phyloP scores from a whole-genome alignment of 306 rosid genomes.

The Purshia tridentata region DNA sequence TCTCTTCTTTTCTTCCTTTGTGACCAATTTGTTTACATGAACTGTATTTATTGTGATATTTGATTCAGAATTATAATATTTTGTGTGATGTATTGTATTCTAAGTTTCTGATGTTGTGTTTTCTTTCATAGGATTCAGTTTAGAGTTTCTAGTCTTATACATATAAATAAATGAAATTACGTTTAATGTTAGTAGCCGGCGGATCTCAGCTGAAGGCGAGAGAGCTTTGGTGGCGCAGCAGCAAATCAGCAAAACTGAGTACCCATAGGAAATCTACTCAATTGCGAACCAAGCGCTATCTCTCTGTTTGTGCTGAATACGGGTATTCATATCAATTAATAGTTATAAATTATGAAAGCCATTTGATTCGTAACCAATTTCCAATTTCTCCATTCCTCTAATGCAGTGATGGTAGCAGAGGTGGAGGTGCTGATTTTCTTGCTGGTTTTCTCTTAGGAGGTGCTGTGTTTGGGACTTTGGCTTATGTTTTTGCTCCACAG shows the following conservation, averaged over 20 bases:
- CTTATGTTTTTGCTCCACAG: constrained; percentile 94
- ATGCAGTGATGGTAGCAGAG: constrained; percentile 54
- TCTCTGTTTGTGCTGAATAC: constrained; percentile 62
- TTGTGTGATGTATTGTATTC: not conserved
- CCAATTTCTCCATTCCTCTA: constrained; percentile 10
- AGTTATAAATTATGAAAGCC: not conserved
- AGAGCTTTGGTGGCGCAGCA: constrained; percentile 42
- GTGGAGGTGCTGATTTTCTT: constrained; percentile 78
- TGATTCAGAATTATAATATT: not conserved
- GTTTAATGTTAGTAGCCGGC: constrained; percentile 28
- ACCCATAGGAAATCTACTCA: constrained; percentile 46
- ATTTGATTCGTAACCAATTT: not conserved
- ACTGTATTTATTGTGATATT: not conserved
- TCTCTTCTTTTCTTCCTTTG: no score
- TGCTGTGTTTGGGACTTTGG: constrained; percentile 79
- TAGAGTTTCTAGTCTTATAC: not conserved
- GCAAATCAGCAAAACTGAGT: constrained; percentile 47
- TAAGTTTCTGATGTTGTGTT: not conserved
- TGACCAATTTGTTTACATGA: not conserved
- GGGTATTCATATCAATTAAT: constrained; percentile 19
- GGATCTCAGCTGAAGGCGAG: constrained; percentile 54
- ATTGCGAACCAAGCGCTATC: constrained; percentile 38
- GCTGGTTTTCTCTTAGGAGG: constrained; percentile 92
- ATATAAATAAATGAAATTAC: not conserved
- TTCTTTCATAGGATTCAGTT: not conserved